These are phyloP conservation scores for Agastache rugosa DNA, from an alignment of 257 asterid genomes.

Conservation along the genomic window DNA sequence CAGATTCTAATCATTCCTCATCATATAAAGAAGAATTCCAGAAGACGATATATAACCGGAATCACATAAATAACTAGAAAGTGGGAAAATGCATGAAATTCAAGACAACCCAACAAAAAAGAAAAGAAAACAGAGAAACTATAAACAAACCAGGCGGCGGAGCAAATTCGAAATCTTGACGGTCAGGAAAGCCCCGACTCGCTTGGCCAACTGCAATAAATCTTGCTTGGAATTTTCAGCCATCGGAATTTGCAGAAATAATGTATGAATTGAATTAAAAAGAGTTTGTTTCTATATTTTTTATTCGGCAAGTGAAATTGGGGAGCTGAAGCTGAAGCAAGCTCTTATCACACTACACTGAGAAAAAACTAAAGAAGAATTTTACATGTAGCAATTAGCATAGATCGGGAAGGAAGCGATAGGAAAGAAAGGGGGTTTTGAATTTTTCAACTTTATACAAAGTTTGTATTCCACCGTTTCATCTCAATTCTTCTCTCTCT, in stretches of 20 bases:
- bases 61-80: not conserved
- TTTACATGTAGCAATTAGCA: not conserved
- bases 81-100: constrained; percentile 4
- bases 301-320: constrained; percentile 2
- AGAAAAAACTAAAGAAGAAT: not conserved
- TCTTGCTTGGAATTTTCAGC: constrained; percentile 82
- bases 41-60: not conserved
- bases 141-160: constrained; percentile 59
- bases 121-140: not conserved
- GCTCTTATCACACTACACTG: not conserved
- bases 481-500: not conserved
- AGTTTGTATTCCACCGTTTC: constrained; percentile 16
- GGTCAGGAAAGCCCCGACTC: constrained; percentile 72
- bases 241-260: constrained; percentile 46
- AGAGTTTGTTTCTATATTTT: not conserved
- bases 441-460: constrained; percentile 20
- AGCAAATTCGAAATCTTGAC: constrained; percentile 69
- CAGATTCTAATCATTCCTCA: not conserved
- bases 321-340: constrained; percentile 17
- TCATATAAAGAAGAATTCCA: constrained; percentile 1
- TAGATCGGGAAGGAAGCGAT: constrained; percentile 28
- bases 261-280: not conserved
- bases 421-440: constrained; percentile 24
- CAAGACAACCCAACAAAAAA: not conserved
- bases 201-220: constrained; percentile 73